A percentile compares a stretch with the other conserved stretches of the same genome.
These are phyloP conservation scores for Elsinoe arachidis DNA, from an alignment of 2,329 filamentous ascomycete genomes.

Conservation along the genomic window DNA sequence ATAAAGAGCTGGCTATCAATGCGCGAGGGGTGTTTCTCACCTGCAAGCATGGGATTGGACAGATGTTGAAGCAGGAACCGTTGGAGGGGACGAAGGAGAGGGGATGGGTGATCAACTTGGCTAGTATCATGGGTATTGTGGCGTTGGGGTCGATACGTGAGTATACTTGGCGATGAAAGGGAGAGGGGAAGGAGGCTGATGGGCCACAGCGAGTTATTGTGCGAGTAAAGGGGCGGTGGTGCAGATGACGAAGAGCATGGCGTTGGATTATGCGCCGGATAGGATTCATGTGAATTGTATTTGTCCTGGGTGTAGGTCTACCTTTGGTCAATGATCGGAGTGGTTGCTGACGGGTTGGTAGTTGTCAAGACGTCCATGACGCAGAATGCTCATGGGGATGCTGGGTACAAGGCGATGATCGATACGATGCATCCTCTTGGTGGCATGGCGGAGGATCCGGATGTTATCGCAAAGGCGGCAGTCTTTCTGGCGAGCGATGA, in stretches of 20 bases:
- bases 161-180: slow-evolving; percentile 9
- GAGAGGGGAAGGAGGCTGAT: not conserved
- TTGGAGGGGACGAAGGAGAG: slow-evolving; percentile 21
- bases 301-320: slow-evolving; percentile 34
- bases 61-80: slow-evolving; percentile 31
- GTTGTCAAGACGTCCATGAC: slow-evolving; percentile 31
- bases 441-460: slow-evolving; percentile 21
- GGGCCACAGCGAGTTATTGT: slow-evolving; percentile 32
- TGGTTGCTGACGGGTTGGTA: slow-evolving; percentile 16
- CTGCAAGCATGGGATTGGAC: slow-evolving; percentile 30
- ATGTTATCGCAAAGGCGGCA: slow-evolving; percentile 17
- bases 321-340: not conserved
- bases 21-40: slow-evolving; percentile 32
- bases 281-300: slow-evolving; percentile 36
- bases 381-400: slow-evolving; percentile 29
- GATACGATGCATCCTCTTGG: slow-evolving; percentile 28
- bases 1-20: slow-evolving; percentile 31
- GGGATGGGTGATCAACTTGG: slow-evolving; percentile 34
- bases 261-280: slow-evolving; percentile 35
- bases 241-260: slow-evolving; percentile 39
- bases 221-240: slow-evolving; percentile 41
- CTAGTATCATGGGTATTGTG: slow-evolving; percentile 29
- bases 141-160: slow-evolving; percentile 24
- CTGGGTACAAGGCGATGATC: slow-evolving; percentile 20
- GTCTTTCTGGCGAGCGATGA: slow-evolving; percentile 20